These are phyloP conservation scores for Musa balbisiana DNA, from an alignment of 202 grass and related monocot genomes.

Conservation along the genomic window DNA sequence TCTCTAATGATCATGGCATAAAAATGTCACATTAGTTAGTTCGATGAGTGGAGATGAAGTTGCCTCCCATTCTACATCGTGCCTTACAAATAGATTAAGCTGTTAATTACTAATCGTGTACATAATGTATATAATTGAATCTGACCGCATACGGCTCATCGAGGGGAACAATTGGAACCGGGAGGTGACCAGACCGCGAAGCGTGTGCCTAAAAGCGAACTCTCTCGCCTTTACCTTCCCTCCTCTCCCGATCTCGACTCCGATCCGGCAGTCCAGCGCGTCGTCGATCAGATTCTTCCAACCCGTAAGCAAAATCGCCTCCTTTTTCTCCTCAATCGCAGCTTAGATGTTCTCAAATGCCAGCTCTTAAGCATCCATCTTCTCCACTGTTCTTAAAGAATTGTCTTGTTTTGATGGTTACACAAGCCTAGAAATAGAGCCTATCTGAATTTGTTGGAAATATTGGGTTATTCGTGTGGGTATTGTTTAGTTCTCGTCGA, in stretches of 20 bases:
- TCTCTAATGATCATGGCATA: no score
- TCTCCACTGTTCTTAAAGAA: not conserved
- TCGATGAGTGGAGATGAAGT: no score
- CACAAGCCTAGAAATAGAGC: not conserved
- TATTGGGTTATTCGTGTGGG: no score
- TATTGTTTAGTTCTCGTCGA: not conserved
- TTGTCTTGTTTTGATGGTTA: not conserved
- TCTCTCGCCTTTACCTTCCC: not conserved
- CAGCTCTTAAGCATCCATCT: not conserved
- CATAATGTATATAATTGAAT: not conserved
- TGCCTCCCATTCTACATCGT: no score
- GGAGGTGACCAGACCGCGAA: not conserved
- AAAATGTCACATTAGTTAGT: no score
- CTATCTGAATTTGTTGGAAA: not conserved
- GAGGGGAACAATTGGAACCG: not conserved
- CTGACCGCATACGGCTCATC: no score
- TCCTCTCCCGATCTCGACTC: not conserved
- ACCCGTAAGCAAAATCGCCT: not conserved
- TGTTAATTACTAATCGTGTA: no score
- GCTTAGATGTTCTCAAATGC: not conserved
- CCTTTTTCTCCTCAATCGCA: not conserved
- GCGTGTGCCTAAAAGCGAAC: not conserved
- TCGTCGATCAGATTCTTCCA: not conserved
- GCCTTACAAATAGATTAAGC: no score
- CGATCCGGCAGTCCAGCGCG: not conserved